phyloP scores from a whole-genome alignment of 306 rosid species.

The Dryas octopetala region DNA sequence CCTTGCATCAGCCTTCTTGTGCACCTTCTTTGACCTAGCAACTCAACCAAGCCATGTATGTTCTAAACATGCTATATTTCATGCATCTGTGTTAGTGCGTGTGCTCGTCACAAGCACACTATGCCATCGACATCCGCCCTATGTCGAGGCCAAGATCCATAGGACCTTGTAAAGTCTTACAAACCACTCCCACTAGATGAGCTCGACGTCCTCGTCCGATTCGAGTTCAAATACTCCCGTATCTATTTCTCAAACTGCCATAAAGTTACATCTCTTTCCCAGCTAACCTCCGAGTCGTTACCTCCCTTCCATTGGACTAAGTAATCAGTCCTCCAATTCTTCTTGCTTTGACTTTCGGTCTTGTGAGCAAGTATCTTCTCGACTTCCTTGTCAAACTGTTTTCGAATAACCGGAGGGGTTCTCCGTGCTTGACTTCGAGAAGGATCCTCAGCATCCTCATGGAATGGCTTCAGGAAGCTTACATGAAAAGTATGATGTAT shows the following conservation, averaged over 20 bases:
- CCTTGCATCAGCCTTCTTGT: too few species aligned
- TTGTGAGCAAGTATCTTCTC: too few species aligned
- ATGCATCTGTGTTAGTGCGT: too few species aligned
- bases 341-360: too few species aligned
- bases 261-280: not conserved
- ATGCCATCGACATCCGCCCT: too few species aligned
- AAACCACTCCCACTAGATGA: constrained; percentile 9
- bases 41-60: too few species aligned
- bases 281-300: not conserved
- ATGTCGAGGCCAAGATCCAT: not conserved
- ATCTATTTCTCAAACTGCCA: constrained; percentile 9
- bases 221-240: not conserved
- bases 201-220: not conserved
- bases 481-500: not conserved
- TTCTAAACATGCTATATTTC: too few species aligned
- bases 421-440: too few species aligned
- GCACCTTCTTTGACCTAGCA: too few species aligned
- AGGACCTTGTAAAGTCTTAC: not conserved
- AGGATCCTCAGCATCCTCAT: not conserved
- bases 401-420: not conserved
- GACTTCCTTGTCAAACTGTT: not conserved
- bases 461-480: not conserved
- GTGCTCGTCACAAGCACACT: too few species aligned
- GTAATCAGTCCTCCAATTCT: too few species aligned
- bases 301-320: not conserved